Conservation (phyloP, 208 protist species). For the Acanthamoeba healyi region DNA sequence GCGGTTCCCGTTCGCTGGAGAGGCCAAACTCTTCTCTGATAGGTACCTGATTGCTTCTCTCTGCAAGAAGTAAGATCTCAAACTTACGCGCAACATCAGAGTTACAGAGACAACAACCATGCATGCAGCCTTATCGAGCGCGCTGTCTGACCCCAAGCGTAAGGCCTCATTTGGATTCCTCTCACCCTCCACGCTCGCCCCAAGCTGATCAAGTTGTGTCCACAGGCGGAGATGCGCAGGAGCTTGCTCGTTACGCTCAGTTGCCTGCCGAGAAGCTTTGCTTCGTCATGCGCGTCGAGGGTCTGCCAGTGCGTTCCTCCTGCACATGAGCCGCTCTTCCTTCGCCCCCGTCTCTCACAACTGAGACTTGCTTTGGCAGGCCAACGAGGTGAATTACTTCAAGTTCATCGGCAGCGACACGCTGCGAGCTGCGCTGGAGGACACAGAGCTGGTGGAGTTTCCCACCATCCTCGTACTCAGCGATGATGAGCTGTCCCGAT, state of each 20-base stretch:
- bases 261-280: not conserved
- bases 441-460: constrained; percentile 55
- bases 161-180: no score
- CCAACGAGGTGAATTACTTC: constrained; percentile 49
- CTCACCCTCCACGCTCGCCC: no score
- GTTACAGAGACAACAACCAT: not conserved
- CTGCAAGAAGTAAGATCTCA: no score
- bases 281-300: constrained; percentile 44
- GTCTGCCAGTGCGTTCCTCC: not conserved
- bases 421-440: not conserved
- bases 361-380: not conserved
- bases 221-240: not conserved
- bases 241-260: not conserved
- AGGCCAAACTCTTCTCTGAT: constrained; percentile 3
- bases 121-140: not conserved
- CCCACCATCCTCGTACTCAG: not conserved
- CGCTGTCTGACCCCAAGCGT: constrained; percentile 30
- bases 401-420: not conserved
- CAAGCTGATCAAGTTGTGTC: no score
- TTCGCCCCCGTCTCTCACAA: not conserved
- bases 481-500: not conserved
- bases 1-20: not conserved
- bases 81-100: not conserved
- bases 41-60: not conserved
- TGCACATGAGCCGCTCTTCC: not conserved